phyloP scores from a whole-genome alignment of 345 rosid species.

The Populus simonii region DNA sequence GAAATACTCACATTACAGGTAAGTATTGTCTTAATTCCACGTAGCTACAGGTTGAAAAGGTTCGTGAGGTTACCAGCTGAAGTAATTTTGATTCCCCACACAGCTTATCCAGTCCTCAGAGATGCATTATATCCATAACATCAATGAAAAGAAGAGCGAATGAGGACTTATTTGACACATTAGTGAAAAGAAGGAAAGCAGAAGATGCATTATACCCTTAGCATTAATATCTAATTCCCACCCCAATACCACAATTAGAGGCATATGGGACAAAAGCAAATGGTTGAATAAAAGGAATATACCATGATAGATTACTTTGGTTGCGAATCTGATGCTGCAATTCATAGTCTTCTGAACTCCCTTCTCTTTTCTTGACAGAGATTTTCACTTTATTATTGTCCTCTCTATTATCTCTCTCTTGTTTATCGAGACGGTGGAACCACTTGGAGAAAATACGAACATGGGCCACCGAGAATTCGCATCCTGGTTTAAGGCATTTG shows the following conservation, averaged over 20 bases:
- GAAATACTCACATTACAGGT: no score
- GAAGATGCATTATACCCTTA: constrained; percentile 4
- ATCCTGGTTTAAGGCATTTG: background rate
- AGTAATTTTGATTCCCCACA: constrained; percentile 18
- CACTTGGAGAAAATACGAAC: background rate
- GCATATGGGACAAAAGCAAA: constrained; percentile 22
- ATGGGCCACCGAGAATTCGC: background rate
- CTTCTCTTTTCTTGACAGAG: background rate
- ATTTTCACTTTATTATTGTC: background rate
- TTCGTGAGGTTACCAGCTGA: background rate
- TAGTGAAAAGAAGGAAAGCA: background rate
- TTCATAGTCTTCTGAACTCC: background rate
- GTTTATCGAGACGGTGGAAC: background rate
- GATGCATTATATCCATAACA: background rate
- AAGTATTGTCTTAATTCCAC: no score
- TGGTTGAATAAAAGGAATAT: constrained; percentile 18
- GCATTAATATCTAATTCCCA: background rate
- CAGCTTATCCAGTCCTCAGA: constrained; percentile 24
- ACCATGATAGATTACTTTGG: constrained; percentile 13
- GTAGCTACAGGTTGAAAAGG: background rate
- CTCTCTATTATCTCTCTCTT: background rate
- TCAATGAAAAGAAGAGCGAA: background rate
- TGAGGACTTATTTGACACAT: background rate
- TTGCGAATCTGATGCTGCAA: constrained; percentile 24
- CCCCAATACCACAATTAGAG: constrained; percentile 1